Evolutionary conservation across 352 stramenopile genomes (phyloP).

Genomic region (Phytophthora capsici): DNA sequence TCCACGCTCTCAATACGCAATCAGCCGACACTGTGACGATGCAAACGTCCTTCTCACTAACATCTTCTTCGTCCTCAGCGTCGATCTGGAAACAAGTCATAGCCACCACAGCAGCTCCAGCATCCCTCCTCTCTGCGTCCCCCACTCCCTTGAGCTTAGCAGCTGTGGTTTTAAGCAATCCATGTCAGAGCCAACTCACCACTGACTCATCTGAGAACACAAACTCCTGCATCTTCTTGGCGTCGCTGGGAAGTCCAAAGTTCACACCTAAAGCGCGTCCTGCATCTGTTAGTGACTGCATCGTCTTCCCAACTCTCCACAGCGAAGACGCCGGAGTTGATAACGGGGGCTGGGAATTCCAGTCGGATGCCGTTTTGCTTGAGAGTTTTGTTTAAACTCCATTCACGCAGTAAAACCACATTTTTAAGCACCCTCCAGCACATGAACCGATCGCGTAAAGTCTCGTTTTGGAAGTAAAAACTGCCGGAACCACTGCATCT

Average conservation of each 20-base stretch:
- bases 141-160: conserved; percentile 47
- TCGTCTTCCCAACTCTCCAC: conserved; percentile 71
- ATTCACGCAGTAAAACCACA: conserved; percentile 74
- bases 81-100: conserved; percentile 73
- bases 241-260: conserved; percentile 58
- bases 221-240: conserved; percentile 65
- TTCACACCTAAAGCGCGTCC: conserved; percentile 75
- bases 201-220: conserved; percentile 75
- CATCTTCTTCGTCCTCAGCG: conserved; percentile 49
- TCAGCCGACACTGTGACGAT: conserved; percentile 74
- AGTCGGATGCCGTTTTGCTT: conserved; percentile 61
- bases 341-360: conserved; percentile 63
- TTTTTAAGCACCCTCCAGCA: conserved; percentile 83
- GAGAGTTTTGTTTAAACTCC: conserved; percentile 69
- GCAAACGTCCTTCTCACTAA: conserved; percentile 55
- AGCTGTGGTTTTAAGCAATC: conserved; percentile 55
- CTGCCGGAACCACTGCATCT: conserved; percentile 66
- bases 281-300: conserved; percentile 55
- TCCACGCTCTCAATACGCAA: conserved; percentile 72
- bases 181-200: conserved; percentile 74
- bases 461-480: conserved; percentile 80
- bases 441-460: conserved; percentile 70
- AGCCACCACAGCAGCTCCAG: conserved; percentile 50
- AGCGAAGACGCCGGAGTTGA: conserved; percentile 59
- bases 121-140: conserved; percentile 29